A percentile compares a stretch with the other conserved stretches of the same genome.
Evolutionary conservation across 495 filamentous ascomycete genomes (phyloP).

Genomic region (Talaromyces stipitatus): DNA sequence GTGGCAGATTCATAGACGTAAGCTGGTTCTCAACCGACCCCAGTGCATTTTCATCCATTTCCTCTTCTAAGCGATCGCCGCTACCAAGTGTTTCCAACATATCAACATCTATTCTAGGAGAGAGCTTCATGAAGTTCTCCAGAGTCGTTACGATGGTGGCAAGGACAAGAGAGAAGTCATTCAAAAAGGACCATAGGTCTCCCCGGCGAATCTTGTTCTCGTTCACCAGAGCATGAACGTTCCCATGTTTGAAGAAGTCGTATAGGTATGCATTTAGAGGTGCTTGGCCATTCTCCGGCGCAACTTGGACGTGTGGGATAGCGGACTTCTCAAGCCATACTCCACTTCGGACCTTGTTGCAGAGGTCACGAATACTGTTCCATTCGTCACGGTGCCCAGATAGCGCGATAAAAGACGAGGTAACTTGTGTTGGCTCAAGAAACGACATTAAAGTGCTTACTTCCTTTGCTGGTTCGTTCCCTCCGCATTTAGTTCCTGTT

Average conservation of each 20-base stretch:
- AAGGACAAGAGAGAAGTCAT: conserved; percentile 64
- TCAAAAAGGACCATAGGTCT: conserved; percentile 61
- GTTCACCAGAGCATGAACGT: conserved; percentile 41
- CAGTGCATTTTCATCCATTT: no score
- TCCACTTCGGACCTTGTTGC: conserved; percentile 49
- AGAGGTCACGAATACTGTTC: conserved; percentile 53
- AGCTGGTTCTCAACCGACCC: no score
- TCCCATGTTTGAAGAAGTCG: conserved; percentile 69
- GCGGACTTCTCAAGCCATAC: conserved; percentile 67
- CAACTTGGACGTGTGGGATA: conserved; percentile 55
- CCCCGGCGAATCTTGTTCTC: conserved; percentile 54
- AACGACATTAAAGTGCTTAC: no score
- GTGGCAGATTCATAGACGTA: no score
- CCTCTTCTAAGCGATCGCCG: background rate
- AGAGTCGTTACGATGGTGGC: conserved; percentile 57
- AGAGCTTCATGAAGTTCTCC: conserved; percentile 24
- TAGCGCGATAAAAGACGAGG: conserved; percentile 62
- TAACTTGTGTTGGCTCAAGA: conserved; percentile 29
- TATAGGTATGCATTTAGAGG: conserved; percentile 63
- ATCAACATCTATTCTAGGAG: conserved; percentile 8
- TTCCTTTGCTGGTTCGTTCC: conserved; percentile 9
- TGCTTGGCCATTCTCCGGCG: conserved; percentile 39
- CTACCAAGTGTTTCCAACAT: conserved; percentile 10
- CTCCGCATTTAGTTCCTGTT: conserved; percentile 39
- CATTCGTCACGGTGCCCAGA: conserved; percentile 60